Evolutionary conservation across 192 early-diverging fungal genomes (phyloP).

Genomic region (Coemansia sp.): DNA sequence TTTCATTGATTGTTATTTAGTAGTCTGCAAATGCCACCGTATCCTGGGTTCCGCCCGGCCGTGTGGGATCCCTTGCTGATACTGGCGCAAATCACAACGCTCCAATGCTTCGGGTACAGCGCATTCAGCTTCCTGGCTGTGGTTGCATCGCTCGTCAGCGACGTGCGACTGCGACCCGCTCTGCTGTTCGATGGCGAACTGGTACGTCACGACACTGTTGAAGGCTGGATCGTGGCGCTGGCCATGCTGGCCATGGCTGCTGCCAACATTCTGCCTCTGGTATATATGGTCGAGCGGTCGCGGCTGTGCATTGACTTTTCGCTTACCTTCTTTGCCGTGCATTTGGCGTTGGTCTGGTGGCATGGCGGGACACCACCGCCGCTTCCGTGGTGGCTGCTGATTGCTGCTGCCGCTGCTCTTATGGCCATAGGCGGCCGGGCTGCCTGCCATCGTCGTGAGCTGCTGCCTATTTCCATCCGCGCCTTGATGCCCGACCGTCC

Average conservation of each 20-base stretch:
- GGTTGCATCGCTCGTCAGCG: slow-evolving; percentile 19
- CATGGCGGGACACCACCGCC: slow-evolving; percentile 15
- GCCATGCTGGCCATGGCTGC: slow-evolving; percentile 23
- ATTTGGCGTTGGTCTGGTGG: slow-evolving; percentile 41
- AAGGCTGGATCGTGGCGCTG: slow-evolving; percentile 32
- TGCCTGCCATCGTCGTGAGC: slow-evolving; percentile 42
- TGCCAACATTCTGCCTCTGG: slow-evolving; percentile 39
- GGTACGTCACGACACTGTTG: slow-evolving; percentile 45
- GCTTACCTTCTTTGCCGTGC: slow-evolving; percentile 44
- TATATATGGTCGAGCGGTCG: slow-evolving; percentile 53
- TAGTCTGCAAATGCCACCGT: slow-evolving; percentile 5
- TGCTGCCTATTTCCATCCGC: slow-evolving; percentile 51
- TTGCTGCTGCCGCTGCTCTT: slow-evolving; percentile 6
- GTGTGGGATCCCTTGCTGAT: slow-evolving; percentile 54
- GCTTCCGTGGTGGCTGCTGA: slow-evolving; percentile 33
- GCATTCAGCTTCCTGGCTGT: slow-evolving; percentile 25
- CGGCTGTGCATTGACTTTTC: slow-evolving; percentile 54
- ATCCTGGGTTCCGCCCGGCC: slow-evolving; percentile 33
- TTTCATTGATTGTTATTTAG: not conserved
- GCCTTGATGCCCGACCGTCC: slow-evolving; percentile 38
- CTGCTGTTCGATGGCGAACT: slow-evolving; percentile 31
- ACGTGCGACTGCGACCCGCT: slow-evolving; percentile 20
- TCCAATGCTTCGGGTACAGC: slow-evolving; percentile 53
- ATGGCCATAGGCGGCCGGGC: slow-evolving; percentile 50
- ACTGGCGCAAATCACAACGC: slow-evolving; percentile 44